phyloP scores from a whole-genome alignment of 164 flowering plant species.

The Kingdonia uniflora region DNA sequence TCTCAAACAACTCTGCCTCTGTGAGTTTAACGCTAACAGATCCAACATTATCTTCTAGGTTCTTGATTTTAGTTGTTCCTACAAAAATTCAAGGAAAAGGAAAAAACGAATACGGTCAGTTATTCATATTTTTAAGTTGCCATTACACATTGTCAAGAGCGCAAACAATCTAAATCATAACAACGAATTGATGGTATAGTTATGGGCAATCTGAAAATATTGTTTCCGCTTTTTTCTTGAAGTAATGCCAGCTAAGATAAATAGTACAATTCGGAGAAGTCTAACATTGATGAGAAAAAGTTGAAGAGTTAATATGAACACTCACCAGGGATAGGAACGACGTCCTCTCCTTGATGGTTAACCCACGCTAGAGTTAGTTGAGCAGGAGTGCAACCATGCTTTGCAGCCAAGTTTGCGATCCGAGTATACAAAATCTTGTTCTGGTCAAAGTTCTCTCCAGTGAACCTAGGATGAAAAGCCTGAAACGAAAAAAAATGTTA shows the following conservation, averaged over 20 bases:
- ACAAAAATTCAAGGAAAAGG: neutral
- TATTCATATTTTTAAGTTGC: neutral
- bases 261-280: neutral
- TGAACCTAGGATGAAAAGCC: conserved; percentile 23
- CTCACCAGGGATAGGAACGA: conserved; percentile 32
- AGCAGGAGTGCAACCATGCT: conserved; percentile 22
- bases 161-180: neutral
- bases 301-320: neutral
- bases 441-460: conserved; percentile 21
- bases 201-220: neutral
- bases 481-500: neutral
- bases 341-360: conserved; percentile 26
- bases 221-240: neutral
- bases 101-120: neutral
- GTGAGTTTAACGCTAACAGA: conserved; percentile 18
- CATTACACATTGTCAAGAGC: too few relatives aligned
- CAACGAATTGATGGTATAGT: neutral
- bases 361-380: conserved; percentile 32
- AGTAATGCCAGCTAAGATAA: too few relatives aligned
- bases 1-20: conserved; percentile 19
- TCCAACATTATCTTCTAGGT: conserved; percentile 22
- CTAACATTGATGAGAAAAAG: neutral
- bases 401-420: conserved; percentile 17
- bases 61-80: conserved; percentile 28
- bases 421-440: conserved; percentile 20